Evolutionary conservation across 2,329 filamentous ascomycete species (phyloP).

Genomic region (Cryphonectria radicalis): DNA sequence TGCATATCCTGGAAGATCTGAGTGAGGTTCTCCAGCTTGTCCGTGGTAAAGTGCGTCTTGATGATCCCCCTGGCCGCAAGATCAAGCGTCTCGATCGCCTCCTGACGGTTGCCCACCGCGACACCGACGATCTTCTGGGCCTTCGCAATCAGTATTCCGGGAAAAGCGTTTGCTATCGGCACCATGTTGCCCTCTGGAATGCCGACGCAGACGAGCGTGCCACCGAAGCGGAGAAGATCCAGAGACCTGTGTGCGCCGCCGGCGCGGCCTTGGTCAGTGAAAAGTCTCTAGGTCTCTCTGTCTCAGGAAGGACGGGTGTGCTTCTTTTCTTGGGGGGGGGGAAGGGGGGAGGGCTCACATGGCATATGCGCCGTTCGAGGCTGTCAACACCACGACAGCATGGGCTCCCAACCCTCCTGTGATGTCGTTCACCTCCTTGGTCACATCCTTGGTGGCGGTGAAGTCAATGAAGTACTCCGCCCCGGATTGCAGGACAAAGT

Average conservation of each 20-base stretch:
- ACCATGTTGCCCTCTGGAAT: slow-evolving; percentile 50
- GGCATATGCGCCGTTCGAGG: slow-evolving; percentile 53
- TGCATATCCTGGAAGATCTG: slow-evolving; percentile 33
- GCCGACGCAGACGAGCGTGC: slow-evolving; percentile 56
- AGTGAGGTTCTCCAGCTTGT: slow-evolving; percentile 32
- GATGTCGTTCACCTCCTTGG: slow-evolving; percentile 59
- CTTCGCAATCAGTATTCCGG: slow-evolving; percentile 44
- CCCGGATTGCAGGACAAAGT: slow-evolving; percentile 50
- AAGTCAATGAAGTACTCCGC: slow-evolving; percentile 70
- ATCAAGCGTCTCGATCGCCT: slow-evolving; percentile 42
- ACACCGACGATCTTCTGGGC: slow-evolving; percentile 53
- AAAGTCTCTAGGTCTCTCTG: not conserved
- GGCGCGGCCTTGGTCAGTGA: not conserved
- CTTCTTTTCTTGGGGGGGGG: not conserved
- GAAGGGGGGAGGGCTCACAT: slow-evolving; percentile 11
- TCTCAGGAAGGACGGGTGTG: not conserved
- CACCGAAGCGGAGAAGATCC: slow-evolving; percentile 51
- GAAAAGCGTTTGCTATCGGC: slow-evolving; percentile 50
- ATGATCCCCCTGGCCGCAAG: slow-evolving; percentile 31
- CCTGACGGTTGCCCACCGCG: slow-evolving; percentile 54
- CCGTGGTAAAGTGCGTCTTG: slow-evolving; percentile 32
- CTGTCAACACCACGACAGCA: slow-evolving; percentile 61
- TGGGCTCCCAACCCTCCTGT: slow-evolving; percentile 64
- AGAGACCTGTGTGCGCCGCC: slow-evolving; percentile 45
- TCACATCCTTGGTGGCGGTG: slow-evolving; percentile 42